Percentiles rank a stretch among this genome's conserved stretches.
Evolutionary conservation across 495 filamentous ascomycete genomes (phyloP).

Genomic region (Aspergillus affinis): DNA sequence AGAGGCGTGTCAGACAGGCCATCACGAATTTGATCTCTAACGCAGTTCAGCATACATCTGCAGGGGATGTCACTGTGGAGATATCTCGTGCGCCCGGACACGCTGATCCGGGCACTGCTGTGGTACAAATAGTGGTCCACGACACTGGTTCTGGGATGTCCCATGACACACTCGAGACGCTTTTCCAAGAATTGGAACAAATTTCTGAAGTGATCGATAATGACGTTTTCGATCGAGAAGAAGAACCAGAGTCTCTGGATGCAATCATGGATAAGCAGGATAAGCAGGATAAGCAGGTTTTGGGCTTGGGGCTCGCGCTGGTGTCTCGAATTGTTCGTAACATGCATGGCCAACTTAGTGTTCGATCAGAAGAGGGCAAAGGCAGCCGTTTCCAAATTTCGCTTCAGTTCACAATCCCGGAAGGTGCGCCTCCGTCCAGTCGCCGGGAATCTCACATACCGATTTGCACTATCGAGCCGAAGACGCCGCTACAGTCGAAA

Average conservation of each 20-base stretch:
- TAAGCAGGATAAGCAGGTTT: slow-evolving; percentile 38
- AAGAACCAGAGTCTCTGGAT: not conserved
- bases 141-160: slow-evolving; percentile 85
- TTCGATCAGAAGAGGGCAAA: slow-evolving; percentile 84
- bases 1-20: slow-evolving; percentile 72
- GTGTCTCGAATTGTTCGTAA: slow-evolving; percentile 84
- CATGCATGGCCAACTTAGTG: slow-evolving; percentile 84
- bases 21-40: slow-evolving; percentile 84
- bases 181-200: slow-evolving; percentile 89
- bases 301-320: slow-evolving; percentile 84
- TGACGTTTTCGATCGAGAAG: slow-evolving; percentile 18
- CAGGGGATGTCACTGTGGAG: slow-evolving; percentile 73
- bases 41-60: slow-evolving; percentile 74
- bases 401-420: slow-evolving; percentile 37
- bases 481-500: slow-evolving; percentile 22
- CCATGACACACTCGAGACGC: slow-evolving; percentile 63
- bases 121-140: slow-evolving; percentile 70
- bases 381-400: slow-evolving; percentile 72
- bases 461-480: slow-evolving; percentile 10
- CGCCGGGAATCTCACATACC: slow-evolving; percentile 7
- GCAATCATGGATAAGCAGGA: slow-evolving; percentile 4
- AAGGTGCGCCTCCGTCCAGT: slow-evolving; percentile 12
- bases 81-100: slow-evolving; percentile 50
- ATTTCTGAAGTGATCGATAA: slow-evolving; percentile 60
- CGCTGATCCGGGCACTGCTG: slow-evolving; percentile 42